Evolutionary conservation across 441 rosid species (phyloP), one percentile per base, ranked within the genome.

Genomic region (Manihot esculenta): DNA sequence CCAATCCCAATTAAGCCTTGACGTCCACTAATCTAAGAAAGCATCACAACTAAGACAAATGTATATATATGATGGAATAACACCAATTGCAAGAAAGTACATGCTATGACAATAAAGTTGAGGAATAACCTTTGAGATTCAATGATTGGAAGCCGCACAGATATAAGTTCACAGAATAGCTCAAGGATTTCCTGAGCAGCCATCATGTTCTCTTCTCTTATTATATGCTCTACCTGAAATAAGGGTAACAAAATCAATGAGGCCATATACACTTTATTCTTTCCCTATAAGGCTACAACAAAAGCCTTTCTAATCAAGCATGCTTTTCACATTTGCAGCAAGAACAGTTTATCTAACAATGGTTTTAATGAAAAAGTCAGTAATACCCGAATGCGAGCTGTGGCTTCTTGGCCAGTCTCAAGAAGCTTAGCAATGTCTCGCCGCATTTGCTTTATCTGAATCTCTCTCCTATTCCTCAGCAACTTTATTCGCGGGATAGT

Each of bases 171-270:
- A 54, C 88, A 84, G 62, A 88, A 95, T 27, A 95, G 88, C 81
- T 95, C 99, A 71, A 93, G 78, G 66, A 95, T 84, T 84, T 93
- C 99, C 79, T 95, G 99, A 68, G 96, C 98, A 70, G 93, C 95
- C 98, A 93, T 91, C 96, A 88, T 93, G 69, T 93, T 95, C 83
- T 93, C 98, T 85, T 95, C 99, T 57, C 99, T 85, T 64, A 93
- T 76, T 53, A 93, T 86, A 84, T 95, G 97, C 77, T 95, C 98
- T 69, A 95, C 98, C 99, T 95, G 81, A 57, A 74, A 82, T 6
- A 8, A 50, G 51, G 15, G 41, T 4, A 7, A n/a, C 3, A 35
- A 3, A 35, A 35, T 13, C 12, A 63, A 48, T 47, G 0, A 68
- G 38, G 61, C 17, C 47, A 26, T n/a, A 45, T 48, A 33, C 18